These are phyloP conservation scores for Aureobasidium pullulans DNA, from an alignment of 2,329 filamentous ascomycete species.

Conservation along the genomic window DNA sequence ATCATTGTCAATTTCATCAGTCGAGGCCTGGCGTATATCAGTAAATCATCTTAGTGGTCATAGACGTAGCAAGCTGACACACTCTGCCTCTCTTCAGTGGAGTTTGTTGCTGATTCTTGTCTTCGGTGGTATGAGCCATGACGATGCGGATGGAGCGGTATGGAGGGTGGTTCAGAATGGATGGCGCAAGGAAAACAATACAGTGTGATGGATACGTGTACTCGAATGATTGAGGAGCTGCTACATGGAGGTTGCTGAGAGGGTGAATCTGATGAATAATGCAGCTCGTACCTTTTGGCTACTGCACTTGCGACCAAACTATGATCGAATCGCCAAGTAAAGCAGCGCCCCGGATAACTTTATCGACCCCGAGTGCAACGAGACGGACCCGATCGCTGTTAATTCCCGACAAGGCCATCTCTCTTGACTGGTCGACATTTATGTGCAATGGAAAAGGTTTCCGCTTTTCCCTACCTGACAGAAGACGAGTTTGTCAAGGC, in stretches of 20 bases:
- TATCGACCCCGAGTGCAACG: background rate
- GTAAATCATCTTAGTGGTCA: conserved; percentile 1
- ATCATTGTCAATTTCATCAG: conserved; percentile 53
- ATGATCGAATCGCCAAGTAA: conserved; percentile 1
- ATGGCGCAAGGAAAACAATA: background rate
- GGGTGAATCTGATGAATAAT: background rate
- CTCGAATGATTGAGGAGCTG: too few relatives aligned
- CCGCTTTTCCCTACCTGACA: conserved; percentile 25
- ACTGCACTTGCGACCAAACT: background rate
- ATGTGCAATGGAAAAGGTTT: background rate
- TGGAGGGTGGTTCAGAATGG: background rate
- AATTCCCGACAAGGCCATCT: background rate
- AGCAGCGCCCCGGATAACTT: background rate
- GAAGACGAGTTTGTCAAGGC: conserved; percentile 25
- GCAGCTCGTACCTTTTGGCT: conserved; percentile 2
- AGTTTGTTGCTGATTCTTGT: conserved; percentile 58
- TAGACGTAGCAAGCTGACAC: conserved; percentile 29
- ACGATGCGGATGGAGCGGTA: background rate
- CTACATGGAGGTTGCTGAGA: background rate
- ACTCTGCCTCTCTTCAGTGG: conserved; percentile 71
- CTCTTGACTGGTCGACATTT: background rate
- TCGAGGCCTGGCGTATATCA: conserved; percentile 46
- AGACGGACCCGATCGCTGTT: background rate
- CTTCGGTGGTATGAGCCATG: conserved; percentile 25
- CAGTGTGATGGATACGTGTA: background rate